These are phyloP conservation scores for Didymellaceae sp. DNA, from an alignment of 2,329 filamentous ascomycete species.

Conservation along the genomic window DNA sequence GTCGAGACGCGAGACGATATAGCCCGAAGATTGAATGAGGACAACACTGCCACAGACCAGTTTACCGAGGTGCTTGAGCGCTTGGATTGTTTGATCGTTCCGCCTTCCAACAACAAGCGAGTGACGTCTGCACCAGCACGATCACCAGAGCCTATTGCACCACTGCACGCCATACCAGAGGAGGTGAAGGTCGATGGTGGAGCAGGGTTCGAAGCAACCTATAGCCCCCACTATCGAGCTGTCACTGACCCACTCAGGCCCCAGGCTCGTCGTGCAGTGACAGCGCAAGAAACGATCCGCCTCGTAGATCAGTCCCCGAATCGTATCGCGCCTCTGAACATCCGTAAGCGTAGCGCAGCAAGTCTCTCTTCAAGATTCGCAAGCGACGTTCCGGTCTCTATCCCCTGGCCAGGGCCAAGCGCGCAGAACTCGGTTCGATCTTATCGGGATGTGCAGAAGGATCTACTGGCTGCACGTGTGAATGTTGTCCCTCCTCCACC, in stretches of 20 bases:
- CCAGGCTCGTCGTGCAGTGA: conserved; percentile 33
- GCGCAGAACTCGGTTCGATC: conserved; percentile 23
- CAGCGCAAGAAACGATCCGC: conserved; percentile 58
- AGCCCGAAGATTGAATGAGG: conserved; percentile 57
- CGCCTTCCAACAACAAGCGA: conserved; percentile 49
- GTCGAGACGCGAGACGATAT: conserved; percentile 65
- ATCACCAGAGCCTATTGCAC: conserved; percentile 37
- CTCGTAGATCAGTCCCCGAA: conserved; percentile 62
- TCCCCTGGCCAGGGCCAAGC: conserved; percentile 25
- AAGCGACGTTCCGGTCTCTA: conserved; percentile 18
- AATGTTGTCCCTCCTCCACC: conserved; percentile 13
- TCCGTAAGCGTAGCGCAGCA: conserved; percentile 58
- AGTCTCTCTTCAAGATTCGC: conserved; percentile 33
- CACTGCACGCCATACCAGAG: conserved; percentile 60
- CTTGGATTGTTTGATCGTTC: conserved; percentile 63
- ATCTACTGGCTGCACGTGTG: conserved; percentile 25
- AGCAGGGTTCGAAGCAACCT: conserved; percentile 37
- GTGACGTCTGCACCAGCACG: conserved; percentile 54
- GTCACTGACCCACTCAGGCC: conserved; percentile 52
- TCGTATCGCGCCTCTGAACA: conserved; percentile 61
- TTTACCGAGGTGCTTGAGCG: conserved; percentile 67
- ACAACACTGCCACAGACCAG: conserved; percentile 56
- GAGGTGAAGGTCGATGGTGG: conserved; percentile 51
- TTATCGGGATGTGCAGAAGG: conserved; percentile 30
- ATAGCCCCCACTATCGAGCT: conserved; percentile 45